Percentiles rank a stretch among this genome's conserved stretches.
phyloP scores from a whole-genome alignment of 2,329 filamentous ascomycete species.

The Drechslera avenae region DNA sequence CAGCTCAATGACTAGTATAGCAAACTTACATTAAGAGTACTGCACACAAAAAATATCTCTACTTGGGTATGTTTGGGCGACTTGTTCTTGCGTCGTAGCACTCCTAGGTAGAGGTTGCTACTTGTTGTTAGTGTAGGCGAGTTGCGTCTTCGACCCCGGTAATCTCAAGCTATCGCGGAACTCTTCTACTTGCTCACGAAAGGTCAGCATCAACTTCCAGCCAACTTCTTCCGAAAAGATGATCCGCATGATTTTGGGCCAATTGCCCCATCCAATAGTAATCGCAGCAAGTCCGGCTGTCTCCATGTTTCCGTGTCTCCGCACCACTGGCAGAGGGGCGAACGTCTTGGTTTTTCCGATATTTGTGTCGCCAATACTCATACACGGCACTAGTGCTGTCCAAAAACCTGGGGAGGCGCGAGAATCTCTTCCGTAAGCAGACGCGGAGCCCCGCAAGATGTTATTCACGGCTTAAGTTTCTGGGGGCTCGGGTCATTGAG shows the following conservation, averaged over 20 bases:
- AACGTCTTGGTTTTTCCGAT: slow-evolving; percentile 26
- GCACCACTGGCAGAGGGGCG: slow-evolving; percentile 1
- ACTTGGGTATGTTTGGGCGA: too few relatives aligned
- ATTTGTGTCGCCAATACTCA: background rate
- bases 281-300: background rate
- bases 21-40: too few relatives aligned
- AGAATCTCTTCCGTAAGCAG: slow-evolving; percentile 16
- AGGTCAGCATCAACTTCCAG: background rate
- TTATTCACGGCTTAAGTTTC: slow-evolving; percentile 20
- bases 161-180: slow-evolving; percentile 2
- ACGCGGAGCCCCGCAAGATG: slow-evolving; percentile 33
- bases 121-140: background rate
- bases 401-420: slow-evolving; percentile 29
- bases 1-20: too few relatives aligned
- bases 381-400: slow-evolving; percentile 17
- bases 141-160: background rate
- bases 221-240: background rate
- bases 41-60: too few relatives aligned
- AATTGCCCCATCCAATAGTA: background rate
- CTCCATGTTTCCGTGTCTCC: background rate
- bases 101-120: too few relatives aligned
- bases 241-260: background rate
- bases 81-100: too few relatives aligned
- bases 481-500: slow-evolving; percentile 31
- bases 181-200: background rate